Evolutionary conservation across 2,329 filamentous ascomycete species (phyloP).

Genomic region (Pezicula neosporulosa): DNA sequence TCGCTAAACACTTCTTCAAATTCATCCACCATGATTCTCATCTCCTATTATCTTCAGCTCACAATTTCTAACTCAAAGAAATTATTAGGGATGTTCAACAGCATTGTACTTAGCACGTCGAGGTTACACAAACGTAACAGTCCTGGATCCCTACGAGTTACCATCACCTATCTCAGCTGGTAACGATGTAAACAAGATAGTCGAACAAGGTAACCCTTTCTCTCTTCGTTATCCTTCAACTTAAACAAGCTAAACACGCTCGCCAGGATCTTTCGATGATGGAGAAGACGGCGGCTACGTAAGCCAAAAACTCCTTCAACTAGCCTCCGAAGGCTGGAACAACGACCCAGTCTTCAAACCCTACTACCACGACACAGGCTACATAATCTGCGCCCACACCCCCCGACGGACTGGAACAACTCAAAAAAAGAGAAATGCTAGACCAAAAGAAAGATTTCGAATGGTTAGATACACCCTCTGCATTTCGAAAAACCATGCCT

Average conservation of each 20-base stretch:
- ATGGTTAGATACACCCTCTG: constrained; percentile 36
- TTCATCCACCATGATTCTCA: too few species aligned
- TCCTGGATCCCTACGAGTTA: constrained; percentile 45
- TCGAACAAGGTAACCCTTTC: constrained; percentile 28
- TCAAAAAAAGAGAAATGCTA: constrained; percentile 32
- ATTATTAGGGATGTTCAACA: constrained; percentile 32
- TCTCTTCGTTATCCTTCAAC: constrained; percentile 21
- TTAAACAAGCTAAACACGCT: constrained; percentile 19
- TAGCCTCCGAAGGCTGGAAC: constrained; percentile 39
- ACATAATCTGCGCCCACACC: constrained; percentile 39
- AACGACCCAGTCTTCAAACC: constrained; percentile 37
- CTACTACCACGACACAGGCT: constrained; percentile 43
- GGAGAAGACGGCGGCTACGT: constrained; percentile 14
- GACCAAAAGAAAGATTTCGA: constrained; percentile 27
- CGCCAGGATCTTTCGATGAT: constrained; percentile 21
- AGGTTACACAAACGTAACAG: constrained; percentile 43
- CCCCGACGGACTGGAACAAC: constrained; percentile 32
- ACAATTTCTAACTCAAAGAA: neutral
- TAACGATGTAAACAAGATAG: constrained; percentile 60
- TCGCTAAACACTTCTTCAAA: too few species aligned
- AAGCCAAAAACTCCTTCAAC: constrained; percentile 29
- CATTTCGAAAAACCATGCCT: constrained; percentile 49
- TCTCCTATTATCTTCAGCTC: neutral
- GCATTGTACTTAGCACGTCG: constrained; percentile 39
- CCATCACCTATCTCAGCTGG: constrained; percentile 44